Base-by-base conservation (phyloP, 176 grass and related monocot genomes). In the Lolium rigidum region DNA sequence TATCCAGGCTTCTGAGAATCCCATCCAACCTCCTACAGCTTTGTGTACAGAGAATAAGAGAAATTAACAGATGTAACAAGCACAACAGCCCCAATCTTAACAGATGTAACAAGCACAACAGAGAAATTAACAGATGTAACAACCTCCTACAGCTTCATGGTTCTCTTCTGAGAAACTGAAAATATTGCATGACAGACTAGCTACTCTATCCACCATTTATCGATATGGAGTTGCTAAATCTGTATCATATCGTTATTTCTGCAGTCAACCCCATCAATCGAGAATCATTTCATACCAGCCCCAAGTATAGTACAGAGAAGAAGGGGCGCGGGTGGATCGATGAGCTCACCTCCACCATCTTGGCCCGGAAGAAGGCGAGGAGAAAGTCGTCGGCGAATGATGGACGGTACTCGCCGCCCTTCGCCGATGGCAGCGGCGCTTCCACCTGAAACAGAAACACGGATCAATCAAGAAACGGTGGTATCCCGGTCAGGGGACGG, bases 21-120 rank as follows among this genome's bases (percentile, higher is more conserved):
- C 93, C 93, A 94, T 80, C 89, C 91, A 85, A 95, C 86, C 89
- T 92, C 95, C 95, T 95, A 98, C 90, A 98, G 81, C 93, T 90
- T 92, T 87, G 8, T 54, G 49, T 18, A 59, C 69, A 85, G 60
- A 69, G 50, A 61, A 85, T 87, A 14, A 70, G 77, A 85, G 50
- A 69, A 81, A 89, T 90, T 14, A 82, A 69, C n/a, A 65, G 18
- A 62, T 77, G 63, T 82, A 59, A 41, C 7, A 59, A 35, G 3
- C 21, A 76, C 26, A 28, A 28, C 6, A 50, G 26, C 26, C 26
- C 26, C 26, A 28, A 28, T 28, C 26, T 28, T 28, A 28, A 28
- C 26, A 28, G 26, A 28, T 28, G 26, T 28, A 28, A 28, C 26
- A 28, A 28, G 26, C 26, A 28, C 26, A 28, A 28, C 26, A 28